phyloP scores from a whole-genome alignment of 768 basidiomycete genomes.

The Calocera viscosa region DNA sequence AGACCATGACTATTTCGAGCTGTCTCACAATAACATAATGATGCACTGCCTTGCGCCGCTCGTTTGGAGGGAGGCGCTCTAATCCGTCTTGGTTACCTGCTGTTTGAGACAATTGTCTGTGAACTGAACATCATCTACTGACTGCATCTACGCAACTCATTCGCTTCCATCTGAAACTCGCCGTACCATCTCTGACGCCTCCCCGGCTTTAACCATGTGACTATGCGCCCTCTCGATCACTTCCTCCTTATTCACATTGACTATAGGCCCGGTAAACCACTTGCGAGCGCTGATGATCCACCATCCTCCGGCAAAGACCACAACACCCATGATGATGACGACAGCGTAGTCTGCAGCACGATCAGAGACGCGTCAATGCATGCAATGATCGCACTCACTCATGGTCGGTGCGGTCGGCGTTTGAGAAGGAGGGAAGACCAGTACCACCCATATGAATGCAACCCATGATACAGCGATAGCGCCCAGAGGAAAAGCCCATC shows the following conservation, averaged over 20 bases:
- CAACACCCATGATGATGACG: constrained; percentile 51
- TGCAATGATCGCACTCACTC: constrained; percentile 36
- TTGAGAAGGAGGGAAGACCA: constrained; percentile 44
- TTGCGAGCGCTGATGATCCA: constrained; percentile 56
- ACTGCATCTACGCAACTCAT: too few relatives aligned
- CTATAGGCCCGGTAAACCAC: constrained; percentile 59
- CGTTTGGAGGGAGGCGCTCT: too few relatives aligned
- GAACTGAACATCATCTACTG: too few relatives aligned
- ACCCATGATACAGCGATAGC: constrained; percentile 55
- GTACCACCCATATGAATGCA: constrained; percentile 43
- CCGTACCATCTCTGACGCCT: background rate
- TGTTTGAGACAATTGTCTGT: too few relatives aligned
- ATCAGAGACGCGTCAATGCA: background rate
- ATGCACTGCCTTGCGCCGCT: too few relatives aligned
- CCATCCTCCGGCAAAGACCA: constrained; percentile 48
- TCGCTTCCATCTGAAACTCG: background rate
- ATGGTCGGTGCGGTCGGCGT: constrained; percentile 34
- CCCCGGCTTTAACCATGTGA: background rate
- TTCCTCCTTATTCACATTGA: constrained; percentile 28
- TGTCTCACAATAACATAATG: too few relatives aligned
- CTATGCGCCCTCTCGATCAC: background rate
- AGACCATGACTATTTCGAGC: background rate
- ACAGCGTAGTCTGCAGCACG: constrained; percentile 47
- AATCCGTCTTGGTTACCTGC: too few relatives aligned
- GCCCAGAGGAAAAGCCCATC: constrained; percentile 49